These are phyloP conservation scores for Xylaria castorea DNA, from an alignment of 495 filamentous ascomycete species.

Conservation along the genomic window DNA sequence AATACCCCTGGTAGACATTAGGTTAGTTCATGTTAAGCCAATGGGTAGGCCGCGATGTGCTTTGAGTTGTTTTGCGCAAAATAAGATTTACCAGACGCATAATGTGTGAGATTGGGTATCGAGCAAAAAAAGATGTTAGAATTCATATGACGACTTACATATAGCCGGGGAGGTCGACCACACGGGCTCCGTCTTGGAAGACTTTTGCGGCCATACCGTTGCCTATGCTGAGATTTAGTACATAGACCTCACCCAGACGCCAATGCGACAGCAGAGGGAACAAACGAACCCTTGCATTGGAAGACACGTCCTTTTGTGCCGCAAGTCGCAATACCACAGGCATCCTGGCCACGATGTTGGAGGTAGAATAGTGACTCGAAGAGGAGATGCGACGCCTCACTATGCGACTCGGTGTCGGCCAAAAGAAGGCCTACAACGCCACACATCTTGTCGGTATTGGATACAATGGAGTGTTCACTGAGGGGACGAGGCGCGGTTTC, in stretches of 20 bases:
- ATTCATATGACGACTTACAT: constrained; percentile 9
- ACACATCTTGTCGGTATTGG: constrained; percentile 67
- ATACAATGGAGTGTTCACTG: neutral
- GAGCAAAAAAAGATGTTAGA: neutral
- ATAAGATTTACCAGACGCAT: neutral
- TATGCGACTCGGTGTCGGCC: constrained; percentile 59
- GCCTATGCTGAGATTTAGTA: constrained; percentile 39
- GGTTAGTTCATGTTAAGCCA: neutral
- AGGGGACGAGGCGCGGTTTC: neutral
- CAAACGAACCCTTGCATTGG: constrained; percentile 72
- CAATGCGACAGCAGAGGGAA: neutral
- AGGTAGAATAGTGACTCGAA: constrained; percentile 91
- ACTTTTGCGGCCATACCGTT: constrained; percentile 92
- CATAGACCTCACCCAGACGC: neutral
- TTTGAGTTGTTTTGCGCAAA: constrained; percentile 34
- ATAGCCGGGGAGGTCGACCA: constrained; percentile 81
- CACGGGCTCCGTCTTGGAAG: constrained; percentile 77
- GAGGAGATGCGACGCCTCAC: constrained; percentile 64
- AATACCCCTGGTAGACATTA: constrained; percentile 70
- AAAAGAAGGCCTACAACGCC: constrained; percentile 85
- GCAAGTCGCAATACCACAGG: constrained; percentile 85
- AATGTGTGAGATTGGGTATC: neutral
- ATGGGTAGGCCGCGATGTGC: too few relatives aligned
- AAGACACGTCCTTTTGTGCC: constrained; percentile 79
- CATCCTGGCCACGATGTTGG: constrained; percentile 88